These are phyloP conservation scores for Chytriomyces hyalinus DNA, from an alignment of 192 early-diverging fungal species.

Conservation along the genomic window DNA sequence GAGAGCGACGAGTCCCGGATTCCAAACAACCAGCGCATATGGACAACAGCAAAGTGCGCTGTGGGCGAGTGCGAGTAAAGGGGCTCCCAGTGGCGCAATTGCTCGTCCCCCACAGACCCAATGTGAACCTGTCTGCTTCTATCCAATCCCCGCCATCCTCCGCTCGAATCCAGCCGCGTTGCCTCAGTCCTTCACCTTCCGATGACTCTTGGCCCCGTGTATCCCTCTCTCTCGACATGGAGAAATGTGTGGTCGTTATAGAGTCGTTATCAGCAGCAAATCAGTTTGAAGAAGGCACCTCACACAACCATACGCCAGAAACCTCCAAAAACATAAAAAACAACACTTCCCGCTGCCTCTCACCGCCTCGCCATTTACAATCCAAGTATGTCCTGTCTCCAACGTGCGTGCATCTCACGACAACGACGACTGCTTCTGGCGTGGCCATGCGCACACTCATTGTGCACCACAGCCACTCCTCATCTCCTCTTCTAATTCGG, in stretches of 20 bases:
- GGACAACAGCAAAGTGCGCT: background rate
- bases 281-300: background rate
- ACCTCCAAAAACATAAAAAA: background rate
- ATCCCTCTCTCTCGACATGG: background rate
- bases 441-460: background rate
- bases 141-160: background rate
- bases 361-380: background rate
- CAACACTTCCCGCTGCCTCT: background rate
- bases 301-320: background rate
- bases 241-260: background rate
- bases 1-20: too few relatives aligned
- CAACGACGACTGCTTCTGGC: background rate
- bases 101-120: background rate
- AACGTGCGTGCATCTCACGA: background rate
- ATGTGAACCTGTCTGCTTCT: background rate
- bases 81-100: background rate
- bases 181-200: background rate
- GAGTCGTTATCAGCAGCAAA: background rate
- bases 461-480: background rate
- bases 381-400: background rate
- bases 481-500: constrained; percentile 3
- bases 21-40: too few relatives aligned
- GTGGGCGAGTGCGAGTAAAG: background rate
- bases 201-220: background rate
- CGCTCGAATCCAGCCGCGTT: background rate